Conservation (phyloP, 2,329 filamentous ascomycete genomes). For the Phaeoacremonium minimum region DNA sequence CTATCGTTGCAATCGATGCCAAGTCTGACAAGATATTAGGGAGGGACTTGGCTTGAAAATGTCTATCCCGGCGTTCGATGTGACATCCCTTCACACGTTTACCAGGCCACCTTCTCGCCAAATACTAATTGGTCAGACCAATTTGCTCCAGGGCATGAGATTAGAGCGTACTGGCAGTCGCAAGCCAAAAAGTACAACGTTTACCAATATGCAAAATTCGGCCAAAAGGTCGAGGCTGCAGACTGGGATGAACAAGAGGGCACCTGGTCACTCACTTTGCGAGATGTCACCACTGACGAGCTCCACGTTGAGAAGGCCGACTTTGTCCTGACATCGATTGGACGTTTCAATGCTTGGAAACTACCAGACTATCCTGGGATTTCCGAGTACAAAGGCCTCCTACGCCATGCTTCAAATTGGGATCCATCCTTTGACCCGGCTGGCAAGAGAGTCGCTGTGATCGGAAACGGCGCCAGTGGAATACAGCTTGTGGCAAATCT, state of each 20-base stretch:
- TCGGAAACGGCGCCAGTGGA: slow-evolving; percentile 60
- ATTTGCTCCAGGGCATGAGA: slow-evolving; percentile 64
- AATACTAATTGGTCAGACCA: slow-evolving; percentile 67
- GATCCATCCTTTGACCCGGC: slow-evolving; percentile 41
- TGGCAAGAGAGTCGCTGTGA: slow-evolving; percentile 50
- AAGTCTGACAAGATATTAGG: slow-evolving; percentile 21
- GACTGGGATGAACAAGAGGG: slow-evolving; percentile 48
- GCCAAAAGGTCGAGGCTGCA: slow-evolving; percentile 49
- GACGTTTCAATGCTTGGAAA: slow-evolving; percentile 62
- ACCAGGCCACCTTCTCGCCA: slow-evolving; percentile 63
- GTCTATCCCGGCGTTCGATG: slow-evolving; percentile 63
- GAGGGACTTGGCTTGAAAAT: slow-evolving; percentile 52
- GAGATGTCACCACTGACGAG: slow-evolving; percentile 30
- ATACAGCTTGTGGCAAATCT: slow-evolving; percentile 53
- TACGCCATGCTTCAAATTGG: slow-evolving; percentile 61
- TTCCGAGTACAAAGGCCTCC: slow-evolving; percentile 45
- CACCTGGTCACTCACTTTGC: slow-evolving; percentile 52
- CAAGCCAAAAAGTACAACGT: slow-evolving; percentile 61
- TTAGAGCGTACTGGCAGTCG: slow-evolving; percentile 61
- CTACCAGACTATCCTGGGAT: slow-evolving; percentile 58
- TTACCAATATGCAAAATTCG: slow-evolving; percentile 51
- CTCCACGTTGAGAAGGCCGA: slow-evolving; percentile 46
- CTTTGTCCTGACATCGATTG: slow-evolving; percentile 59
- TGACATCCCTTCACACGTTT: slow-evolving; percentile 66
- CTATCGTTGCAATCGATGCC: not conserved